Base-by-base conservation (phyloP, 768 basidiomycete species). In the Mycena floridula region DNA sequence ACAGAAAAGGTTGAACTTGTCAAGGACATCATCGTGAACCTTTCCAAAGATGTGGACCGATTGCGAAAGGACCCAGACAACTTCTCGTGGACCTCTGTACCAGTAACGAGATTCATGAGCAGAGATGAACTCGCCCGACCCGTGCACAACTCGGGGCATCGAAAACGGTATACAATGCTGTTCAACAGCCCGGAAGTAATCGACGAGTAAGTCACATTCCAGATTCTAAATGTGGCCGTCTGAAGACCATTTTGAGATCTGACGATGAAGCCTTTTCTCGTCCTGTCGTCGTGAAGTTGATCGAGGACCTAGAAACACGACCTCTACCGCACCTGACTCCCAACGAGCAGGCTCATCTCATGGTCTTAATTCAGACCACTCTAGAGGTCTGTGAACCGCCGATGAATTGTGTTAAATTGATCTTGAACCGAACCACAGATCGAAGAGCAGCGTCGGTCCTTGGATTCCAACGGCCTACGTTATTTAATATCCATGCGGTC, bases 401-500 rank as follows among this genome's bases (percentile, higher is more conserved):
- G n/a, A 16, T 21, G 25, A 11, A 40, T 39, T 40, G 42, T 18
- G 30, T 15, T 25, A 16, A 35, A 22, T 15, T 26, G 36, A 5
- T 37, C 6, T 21, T 38, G 39, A 24, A 15, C 16, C 25, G 35
- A n/a, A 35, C 50, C 7, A 46, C 46, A 96, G 91, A 82, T 90
- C 26, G 88, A 97, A 39, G 87, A 91, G 53, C 91, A 94, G 59
- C 78, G 82, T 2, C 80, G 93, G n/a, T 82, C 94, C 0, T 68
- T 97, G 21, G 95, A 99, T 63, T 68, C 88, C 2, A 94, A 93
- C 59, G 96, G 95, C 1, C 70, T 96, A 37, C 84, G 95, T 37
- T 99, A 94, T 65, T 75, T 97, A 25, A 85, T 93, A 45, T 89
- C 91, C 12, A 85, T 98, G 79, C 79, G 91, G 7, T 88, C 89